Percentiles rank a stretch among this genome's conserved stretches.
phyloP scores from a whole-genome alignment of 106 monocot genomes.

The Platanthera zijinensis region DNA sequence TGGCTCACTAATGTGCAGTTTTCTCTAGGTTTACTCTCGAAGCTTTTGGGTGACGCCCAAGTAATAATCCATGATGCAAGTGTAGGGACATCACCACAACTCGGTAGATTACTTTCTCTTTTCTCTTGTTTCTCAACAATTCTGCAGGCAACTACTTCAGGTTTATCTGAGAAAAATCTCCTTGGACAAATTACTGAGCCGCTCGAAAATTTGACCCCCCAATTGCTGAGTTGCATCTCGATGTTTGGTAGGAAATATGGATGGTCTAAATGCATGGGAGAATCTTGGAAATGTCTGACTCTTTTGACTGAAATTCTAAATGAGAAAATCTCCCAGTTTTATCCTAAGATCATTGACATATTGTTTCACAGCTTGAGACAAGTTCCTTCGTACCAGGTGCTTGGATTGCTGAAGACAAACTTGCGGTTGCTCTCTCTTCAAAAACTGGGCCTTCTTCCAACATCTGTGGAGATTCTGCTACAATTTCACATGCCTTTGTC shows the following conservation, averaged over 20 bases:
- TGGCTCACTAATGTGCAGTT: constrained; percentile 79
- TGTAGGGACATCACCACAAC: constrained; percentile 24
- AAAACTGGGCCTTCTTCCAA: constrained; percentile 49
- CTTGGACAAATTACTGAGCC: constrained; percentile 40
- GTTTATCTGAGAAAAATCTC: constrained; percentile 40
- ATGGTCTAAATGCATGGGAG: constrained; percentile 48
- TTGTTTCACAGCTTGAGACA: constrained; percentile 54
- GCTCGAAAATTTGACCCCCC: constrained; percentile 55
- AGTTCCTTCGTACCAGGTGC: constrained; percentile 39
- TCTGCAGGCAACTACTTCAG: constrained; percentile 61
- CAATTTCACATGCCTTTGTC: constrained; percentile 60
- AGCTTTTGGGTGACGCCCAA: constrained; percentile 91
- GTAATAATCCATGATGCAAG: constrained; percentile 56
- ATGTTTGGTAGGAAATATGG: constrained; percentile 51
- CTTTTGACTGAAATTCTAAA: constrained; percentile 63
- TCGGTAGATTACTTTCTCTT: constrained; percentile 56
- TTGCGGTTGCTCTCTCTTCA: constrained; percentile 67
- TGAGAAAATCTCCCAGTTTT: constrained; percentile 65
- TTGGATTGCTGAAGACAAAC: constrained; percentile 60
- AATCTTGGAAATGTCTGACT: constrained; percentile 66
- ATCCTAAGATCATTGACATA: constrained; percentile 45
- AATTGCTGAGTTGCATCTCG: constrained; percentile 45
- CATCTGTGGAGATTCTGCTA: constrained; percentile 48
- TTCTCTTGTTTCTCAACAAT: constrained; percentile 85
- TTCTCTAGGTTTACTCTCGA: constrained; percentile 65